Conservation (phyloP, 2,329 filamentous ascomycete genomes). For the Exophiala mesophila region DNA sequence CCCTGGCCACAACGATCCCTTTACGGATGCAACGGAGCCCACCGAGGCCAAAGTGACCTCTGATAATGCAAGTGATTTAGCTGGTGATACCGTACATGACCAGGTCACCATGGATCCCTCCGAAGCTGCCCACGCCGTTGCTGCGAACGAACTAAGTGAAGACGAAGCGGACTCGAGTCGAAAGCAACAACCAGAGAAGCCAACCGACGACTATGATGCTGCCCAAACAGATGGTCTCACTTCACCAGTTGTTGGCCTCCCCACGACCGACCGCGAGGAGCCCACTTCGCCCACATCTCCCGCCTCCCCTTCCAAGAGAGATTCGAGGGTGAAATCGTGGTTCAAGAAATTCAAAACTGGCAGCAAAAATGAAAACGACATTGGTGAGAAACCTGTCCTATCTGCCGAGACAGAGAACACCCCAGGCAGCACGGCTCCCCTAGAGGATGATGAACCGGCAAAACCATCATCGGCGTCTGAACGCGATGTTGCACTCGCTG, state of each 20-base stretch:
- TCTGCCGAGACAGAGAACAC: conserved; percentile 1
- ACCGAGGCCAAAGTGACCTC: not conserved
- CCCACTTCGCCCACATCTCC: conserved; percentile 8
- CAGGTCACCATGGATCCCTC: conserved; percentile 14
- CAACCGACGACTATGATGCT: conserved; percentile 4
- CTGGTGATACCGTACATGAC: conserved; percentile 16
- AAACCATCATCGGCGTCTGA: conserved; percentile 20
- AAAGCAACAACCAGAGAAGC: conserved; percentile 1
- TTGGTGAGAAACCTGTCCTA: conserved; percentile 4
- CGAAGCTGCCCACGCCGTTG: conserved; percentile 13
- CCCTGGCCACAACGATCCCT: conserved; percentile 5
- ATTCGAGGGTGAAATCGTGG: conserved; percentile 24
- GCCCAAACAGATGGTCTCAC: conserved; percentile 4
- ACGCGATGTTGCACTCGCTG: conserved; percentile 27
- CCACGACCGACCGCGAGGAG: conserved; percentile 10
- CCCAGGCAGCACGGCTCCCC: conserved; percentile 2
- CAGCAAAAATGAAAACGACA: conserved; percentile 20
- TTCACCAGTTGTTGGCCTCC: conserved; percentile 2
- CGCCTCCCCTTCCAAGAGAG: conserved; percentile 20
- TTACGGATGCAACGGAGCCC: conserved; percentile 5
- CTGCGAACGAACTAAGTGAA: conserved; percentile 4
- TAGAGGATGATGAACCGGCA: conserved; percentile 10
- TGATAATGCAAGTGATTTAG: conserved; percentile 4
- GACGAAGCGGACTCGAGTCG: not conserved
- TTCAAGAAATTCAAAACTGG: conserved; percentile 20